phyloP scores from a whole-genome alignment of 176 grass and related monocot species.

The Saccharum spontaneum region DNA sequence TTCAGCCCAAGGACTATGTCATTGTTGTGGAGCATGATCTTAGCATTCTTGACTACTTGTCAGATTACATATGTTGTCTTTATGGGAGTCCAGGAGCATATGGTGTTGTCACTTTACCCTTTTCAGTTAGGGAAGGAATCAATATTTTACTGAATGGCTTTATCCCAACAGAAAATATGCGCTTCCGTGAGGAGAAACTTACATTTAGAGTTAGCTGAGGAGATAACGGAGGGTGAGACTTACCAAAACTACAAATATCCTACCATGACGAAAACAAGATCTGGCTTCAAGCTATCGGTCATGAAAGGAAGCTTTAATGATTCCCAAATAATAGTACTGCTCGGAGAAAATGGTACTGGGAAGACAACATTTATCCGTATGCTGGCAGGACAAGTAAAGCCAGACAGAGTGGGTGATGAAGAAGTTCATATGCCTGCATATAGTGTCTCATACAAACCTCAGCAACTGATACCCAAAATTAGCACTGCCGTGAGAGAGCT shows the following conservation, averaged over 20 bases:
- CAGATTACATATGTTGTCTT: constrained; percentile 81
- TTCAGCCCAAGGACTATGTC: too few relatives aligned
- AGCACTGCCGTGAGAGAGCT: constrained; percentile 57
- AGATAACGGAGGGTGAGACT: constrained; percentile 65
- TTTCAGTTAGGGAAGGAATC: constrained; percentile 82
- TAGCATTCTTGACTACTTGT: constrained; percentile 70
- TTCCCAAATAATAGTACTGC: constrained; percentile 79
- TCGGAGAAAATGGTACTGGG: constrained; percentile 81
- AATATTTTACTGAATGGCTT: constrained; percentile 80
- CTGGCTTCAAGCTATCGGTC: constrained; percentile 62
- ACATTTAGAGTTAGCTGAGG: constrained; percentile 61
- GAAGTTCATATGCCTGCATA: constrained; percentile 69
- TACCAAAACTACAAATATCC: constrained; percentile 82
- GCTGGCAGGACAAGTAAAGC: constrained; percentile 69
- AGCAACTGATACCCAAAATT: constrained; percentile 50
- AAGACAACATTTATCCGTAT: constrained; percentile 82
- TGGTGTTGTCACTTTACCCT: constrained; percentile 76
- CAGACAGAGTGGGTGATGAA: constrained; percentile 51
- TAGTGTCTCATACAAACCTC: constrained; percentile 78
- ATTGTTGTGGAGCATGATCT: constrained; percentile 71
- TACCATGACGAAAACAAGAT: constrained; percentile 59
- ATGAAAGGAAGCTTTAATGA: constrained; percentile 64
- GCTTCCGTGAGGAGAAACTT: too few relatives aligned
- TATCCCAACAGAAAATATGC: constrained; percentile 74
- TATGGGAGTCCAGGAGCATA: constrained; percentile 79